These are phyloP conservation scores for Colletotrichum sp. DNA, from an alignment of 2,329 filamentous ascomycete species.

Conservation along the genomic window DNA sequence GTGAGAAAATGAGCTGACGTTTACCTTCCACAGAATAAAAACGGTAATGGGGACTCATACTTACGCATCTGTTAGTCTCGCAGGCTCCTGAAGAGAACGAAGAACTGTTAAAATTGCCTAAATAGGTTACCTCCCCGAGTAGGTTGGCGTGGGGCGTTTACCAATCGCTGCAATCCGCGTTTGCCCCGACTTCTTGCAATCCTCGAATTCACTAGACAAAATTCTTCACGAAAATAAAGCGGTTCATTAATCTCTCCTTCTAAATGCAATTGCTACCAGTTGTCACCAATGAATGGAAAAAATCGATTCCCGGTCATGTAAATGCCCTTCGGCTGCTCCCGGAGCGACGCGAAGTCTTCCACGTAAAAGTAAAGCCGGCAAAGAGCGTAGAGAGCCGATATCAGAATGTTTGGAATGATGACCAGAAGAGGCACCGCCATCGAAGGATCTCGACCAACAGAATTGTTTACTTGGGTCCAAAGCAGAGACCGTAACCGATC, in stretches of 20 bases:
- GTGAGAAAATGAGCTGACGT: accelerated
- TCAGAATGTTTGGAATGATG: neutral
- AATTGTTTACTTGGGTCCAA: neutral
- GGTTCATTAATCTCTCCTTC: too few relatives aligned
- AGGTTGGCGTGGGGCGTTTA: neutral
- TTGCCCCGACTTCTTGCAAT: too few relatives aligned
- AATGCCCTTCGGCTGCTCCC: neutral
- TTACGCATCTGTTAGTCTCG: neutral
- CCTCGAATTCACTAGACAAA: too few relatives aligned
- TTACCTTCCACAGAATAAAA: accelerated
- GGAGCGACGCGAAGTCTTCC: neutral
- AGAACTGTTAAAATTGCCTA: neutral
- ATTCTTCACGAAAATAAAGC: too few relatives aligned
- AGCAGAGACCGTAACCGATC: neutral
- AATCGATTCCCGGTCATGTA: neutral
- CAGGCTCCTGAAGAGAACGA: neutral
- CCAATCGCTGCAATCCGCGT: too few relatives aligned
- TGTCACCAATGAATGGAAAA: neutral
- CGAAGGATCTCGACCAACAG: neutral
- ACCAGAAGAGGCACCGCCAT: neutral
- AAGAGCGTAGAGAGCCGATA: neutral
- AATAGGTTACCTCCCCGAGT: neutral
- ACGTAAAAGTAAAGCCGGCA: neutral
- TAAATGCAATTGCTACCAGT: neutral
- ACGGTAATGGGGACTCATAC: neutral